phyloP scores from a whole-genome alignment of 2,329 filamentous ascomycete genomes.

The Diaporthe capsici region DNA sequence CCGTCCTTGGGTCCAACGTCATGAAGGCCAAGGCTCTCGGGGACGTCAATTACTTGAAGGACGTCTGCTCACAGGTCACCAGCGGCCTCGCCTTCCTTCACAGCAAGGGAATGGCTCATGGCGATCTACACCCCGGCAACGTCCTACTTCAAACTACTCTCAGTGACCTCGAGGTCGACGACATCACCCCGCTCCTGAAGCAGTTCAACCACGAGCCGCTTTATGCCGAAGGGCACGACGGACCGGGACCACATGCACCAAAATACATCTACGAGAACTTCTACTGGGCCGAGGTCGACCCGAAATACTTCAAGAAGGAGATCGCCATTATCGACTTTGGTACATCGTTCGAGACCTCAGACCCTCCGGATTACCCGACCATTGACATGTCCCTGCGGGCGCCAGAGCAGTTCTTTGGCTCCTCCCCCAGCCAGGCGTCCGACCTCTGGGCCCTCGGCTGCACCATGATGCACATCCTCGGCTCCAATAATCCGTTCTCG shows the following conservation, averaged over 20 bases:
- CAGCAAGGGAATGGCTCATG: not conserved
- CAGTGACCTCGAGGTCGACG: not conserved
- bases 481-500: not conserved
- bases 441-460: not conserved
- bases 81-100: not conserved
- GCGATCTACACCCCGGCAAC: not conserved
- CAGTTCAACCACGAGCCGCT: not conserved
- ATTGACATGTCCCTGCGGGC: not conserved
- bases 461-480: not conserved
- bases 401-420: not conserved
- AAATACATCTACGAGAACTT: not conserved
- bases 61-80: not conserved
- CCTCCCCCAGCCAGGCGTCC: not conserved
- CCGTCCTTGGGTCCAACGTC: not conserved
- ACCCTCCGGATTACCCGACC: not conserved
- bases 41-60: not conserved
- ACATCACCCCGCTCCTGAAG: not conserved
- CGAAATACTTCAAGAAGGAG: not conserved
- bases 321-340: conserved; percentile 1
- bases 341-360: not conserved
- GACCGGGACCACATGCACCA: not conserved
- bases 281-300: not conserved
- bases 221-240: not conserved
- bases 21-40: not conserved
- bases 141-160: not conserved